Evolutionary conservation across 495 filamentous ascomycete species (phyloP).

Genomic region (Hyaloscypha bicolor): DNA sequence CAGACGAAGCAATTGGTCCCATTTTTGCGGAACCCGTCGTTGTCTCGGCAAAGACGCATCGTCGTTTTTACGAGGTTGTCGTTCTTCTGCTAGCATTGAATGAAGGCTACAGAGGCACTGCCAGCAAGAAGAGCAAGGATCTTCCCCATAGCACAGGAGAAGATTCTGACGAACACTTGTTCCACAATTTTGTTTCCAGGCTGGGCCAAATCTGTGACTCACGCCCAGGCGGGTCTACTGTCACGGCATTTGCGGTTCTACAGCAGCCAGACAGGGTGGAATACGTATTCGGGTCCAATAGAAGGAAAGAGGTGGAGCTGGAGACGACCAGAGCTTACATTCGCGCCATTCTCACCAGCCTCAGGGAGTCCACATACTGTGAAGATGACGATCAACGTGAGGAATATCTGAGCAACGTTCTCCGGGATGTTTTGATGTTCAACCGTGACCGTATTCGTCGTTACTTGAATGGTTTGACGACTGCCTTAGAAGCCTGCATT

Average conservation of each 20-base stretch:
- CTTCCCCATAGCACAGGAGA: not conserved
- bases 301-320: conserved; percentile 2
- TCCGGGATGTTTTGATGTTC: conserved; percentile 6
- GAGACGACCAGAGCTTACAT: conserved; percentile 1
- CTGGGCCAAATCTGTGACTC: conserved; percentile 35
- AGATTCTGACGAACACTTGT: conserved; percentile 23
- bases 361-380: not conserved
- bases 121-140: not conserved
- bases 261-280: conserved; percentile 9
- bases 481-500: conserved; percentile 5
- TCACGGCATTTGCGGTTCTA: conserved; percentile 31
- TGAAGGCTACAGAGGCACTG: not conserved
- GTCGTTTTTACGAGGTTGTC: conserved; percentile 9
- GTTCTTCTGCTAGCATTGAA: conserved; percentile 8
- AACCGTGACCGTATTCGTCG: not conserved
- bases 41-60: not conserved
- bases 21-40: conserved; percentile 3
- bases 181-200: conserved; percentile 33
- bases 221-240: conserved; percentile 18
- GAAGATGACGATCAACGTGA: conserved; percentile 1
- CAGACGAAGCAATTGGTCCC: not conserved
- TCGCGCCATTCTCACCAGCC: not conserved
- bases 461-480: conserved; percentile 12
- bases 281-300: conserved; percentile 32
- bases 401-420: conserved; percentile 1